Conservation (phyloP, 345 rosid species). For the Aquilaria malaccensis region DNA sequence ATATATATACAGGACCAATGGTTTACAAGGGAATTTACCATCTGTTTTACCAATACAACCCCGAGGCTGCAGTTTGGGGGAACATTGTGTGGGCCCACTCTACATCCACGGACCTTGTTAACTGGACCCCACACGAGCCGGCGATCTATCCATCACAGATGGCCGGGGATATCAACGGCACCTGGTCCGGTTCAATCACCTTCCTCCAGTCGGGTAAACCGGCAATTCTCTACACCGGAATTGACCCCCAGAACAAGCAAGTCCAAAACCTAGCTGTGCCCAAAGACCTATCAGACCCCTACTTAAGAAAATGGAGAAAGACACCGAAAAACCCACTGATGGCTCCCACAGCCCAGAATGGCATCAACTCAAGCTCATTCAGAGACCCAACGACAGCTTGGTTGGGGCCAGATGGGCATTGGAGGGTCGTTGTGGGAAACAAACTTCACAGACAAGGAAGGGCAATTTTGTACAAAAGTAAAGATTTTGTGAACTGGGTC, state of each 20-base stretch:
- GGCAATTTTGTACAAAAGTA: constrained; percentile 33
- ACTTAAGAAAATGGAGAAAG: constrained; percentile 59
- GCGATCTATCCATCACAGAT: constrained; percentile 54
- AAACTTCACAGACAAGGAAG: constrained; percentile 31
- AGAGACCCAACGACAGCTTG: constrained; percentile 90
- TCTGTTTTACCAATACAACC: constrained; percentile 69
- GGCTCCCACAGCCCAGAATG: constrained; percentile 28
- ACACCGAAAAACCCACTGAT: constrained; percentile 48
- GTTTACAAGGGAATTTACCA: constrained; percentile 71
- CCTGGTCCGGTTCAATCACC: constrained; percentile 78
- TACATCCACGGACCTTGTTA: constrained; percentile 59
- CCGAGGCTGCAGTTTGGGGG: constrained; percentile 64
- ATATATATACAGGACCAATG: constrained; percentile 44
- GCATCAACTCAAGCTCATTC: constrained; percentile 49
- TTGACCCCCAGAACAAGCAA: constrained; percentile 27
- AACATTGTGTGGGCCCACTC: constrained; percentile 86
- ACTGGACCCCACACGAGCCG: constrained; percentile 52
- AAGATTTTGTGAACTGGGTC: constrained; percentile 8
- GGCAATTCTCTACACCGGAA: constrained; percentile 62
- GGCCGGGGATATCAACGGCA: constrained; percentile 42
- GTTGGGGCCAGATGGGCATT: constrained; percentile 43
- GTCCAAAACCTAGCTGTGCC: constrained; percentile 66
- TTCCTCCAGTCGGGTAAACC: constrained; percentile 43
- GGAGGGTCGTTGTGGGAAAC: constrained; percentile 62
- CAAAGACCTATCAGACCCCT: constrained; percentile 49